Conservation (phyloP, 768 basidiomycete genomes). For the Fomitopsis pulvina region DNA sequence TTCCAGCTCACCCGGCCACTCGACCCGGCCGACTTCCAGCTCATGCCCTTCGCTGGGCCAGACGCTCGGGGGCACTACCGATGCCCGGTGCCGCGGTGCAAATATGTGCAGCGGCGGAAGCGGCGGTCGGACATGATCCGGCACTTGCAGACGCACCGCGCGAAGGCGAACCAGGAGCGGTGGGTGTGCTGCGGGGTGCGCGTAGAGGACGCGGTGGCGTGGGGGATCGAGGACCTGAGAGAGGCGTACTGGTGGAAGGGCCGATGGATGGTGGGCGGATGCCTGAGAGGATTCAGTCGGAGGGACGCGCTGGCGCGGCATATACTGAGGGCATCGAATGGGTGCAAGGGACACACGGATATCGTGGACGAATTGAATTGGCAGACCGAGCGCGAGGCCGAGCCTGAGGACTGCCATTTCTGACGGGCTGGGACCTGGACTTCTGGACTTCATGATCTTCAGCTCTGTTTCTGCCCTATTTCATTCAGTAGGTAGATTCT, state of each 20-base stretch:
- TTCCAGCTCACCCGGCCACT: neutral
- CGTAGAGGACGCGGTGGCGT: slow-evolving; percentile 2
- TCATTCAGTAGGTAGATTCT: no score
- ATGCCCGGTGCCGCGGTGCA: slow-evolving; percentile 6
- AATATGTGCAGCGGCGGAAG: slow-evolving; percentile 5
- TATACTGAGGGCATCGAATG: neutral
- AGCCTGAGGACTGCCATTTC: no score
- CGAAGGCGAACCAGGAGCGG: neutral
- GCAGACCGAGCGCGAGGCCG: no score
- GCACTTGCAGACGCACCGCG: slow-evolving; percentile 10
- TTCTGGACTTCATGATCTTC: no score
- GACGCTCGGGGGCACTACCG: no score
- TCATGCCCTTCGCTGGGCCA: no score
- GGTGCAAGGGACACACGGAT: neutral
- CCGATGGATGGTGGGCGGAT: slow-evolving; percentile 10
- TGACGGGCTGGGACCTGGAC: no score
- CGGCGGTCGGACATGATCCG: slow-evolving; percentile 9
- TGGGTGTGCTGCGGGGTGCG: slow-evolving; percentile 16
- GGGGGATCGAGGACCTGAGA: neutral
- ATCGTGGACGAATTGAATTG: neutral
- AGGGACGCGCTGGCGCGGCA: slow-evolving; percentile 10
- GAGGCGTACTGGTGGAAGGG: slow-evolving; percentile 4
- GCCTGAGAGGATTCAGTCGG: slow-evolving; percentile 9
- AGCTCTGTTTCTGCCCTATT: no score
- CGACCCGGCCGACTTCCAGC: neutral